Evolutionary conservation across 139 green algal genomes (phyloP).

Genomic region (Chlamydomonas sphaeroides): DNA sequence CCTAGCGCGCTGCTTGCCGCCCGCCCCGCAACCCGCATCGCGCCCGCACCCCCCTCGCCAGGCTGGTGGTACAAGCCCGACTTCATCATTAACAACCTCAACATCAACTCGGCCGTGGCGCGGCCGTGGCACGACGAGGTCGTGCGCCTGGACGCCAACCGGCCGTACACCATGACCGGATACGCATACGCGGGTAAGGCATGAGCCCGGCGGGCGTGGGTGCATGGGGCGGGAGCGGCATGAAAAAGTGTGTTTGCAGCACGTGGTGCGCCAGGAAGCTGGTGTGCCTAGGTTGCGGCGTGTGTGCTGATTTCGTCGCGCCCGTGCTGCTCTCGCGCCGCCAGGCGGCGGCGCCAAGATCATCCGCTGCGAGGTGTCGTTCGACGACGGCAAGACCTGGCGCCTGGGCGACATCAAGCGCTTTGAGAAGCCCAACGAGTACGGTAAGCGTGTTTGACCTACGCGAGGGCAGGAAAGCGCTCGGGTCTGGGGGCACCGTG

Average conservation of each 20-base stretch:
- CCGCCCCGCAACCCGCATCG: too few species aligned
- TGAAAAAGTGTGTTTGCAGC: background rate
- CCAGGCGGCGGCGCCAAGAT: slow-evolving; percentile 87
- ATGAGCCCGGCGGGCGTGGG: background rate
- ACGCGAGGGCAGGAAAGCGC: too few species aligned
- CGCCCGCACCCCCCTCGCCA: slow-evolving; percentile 19
- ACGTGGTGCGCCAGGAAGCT: too few species aligned
- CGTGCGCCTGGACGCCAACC: slow-evolving; percentile 67
- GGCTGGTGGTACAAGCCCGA: slow-evolving; percentile 98
- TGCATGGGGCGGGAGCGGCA: background rate
- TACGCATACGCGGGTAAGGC: slow-evolving; percentile 86
- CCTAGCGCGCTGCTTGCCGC: too few species aligned
- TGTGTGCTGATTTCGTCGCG: too few species aligned
- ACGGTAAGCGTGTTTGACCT: slow-evolving; percentile 45
- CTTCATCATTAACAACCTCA: slow-evolving; percentile 99
- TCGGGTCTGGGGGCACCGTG: too few species aligned
- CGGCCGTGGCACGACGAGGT: slow-evolving; percentile 91
- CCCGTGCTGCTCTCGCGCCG: too few species aligned
- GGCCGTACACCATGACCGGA: slow-evolving; percentile 73
- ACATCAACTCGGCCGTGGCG: slow-evolving; percentile 94
- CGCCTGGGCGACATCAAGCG: slow-evolving; percentile 76
- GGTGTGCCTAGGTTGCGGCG: too few species aligned
- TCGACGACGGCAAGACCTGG: slow-evolving; percentile 91
- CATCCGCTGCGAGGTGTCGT: slow-evolving; percentile 91
- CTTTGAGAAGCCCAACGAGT: slow-evolving; percentile 70